Conservation (phyloP, 2,329 filamentous ascomycete species). For the Dendrostoma leiphaemia region DNA sequence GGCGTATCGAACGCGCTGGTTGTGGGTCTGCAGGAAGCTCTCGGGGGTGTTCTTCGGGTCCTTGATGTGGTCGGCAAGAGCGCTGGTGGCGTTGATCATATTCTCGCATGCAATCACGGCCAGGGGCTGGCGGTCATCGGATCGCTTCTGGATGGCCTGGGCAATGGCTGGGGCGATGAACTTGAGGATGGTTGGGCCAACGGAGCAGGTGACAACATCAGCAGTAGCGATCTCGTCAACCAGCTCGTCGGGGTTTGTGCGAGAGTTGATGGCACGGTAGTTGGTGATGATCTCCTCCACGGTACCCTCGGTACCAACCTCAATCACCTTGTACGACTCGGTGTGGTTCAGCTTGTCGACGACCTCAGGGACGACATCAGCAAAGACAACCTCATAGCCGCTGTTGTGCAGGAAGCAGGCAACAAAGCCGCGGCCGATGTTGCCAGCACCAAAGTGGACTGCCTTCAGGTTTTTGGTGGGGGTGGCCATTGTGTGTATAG, state of each 20-base stretch:
- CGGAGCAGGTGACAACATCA: slow-evolving; percentile 92
- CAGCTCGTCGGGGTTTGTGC: slow-evolving; percentile 76
- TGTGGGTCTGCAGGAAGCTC: slow-evolving; percentile 65
- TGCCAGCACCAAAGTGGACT: slow-evolving; percentile 83
- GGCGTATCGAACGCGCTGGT: slow-evolving; percentile 80
- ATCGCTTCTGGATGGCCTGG: slow-evolving; percentile 82
- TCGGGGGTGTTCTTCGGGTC: slow-evolving; percentile 68
- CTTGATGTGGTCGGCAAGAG: slow-evolving; percentile 78
- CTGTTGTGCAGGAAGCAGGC: slow-evolving; percentile 92
- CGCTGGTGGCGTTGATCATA: slow-evolving; percentile 90
- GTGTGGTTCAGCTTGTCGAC: slow-evolving; percentile 76
- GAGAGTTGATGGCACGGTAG: slow-evolving; percentile 96
- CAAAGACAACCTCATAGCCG: slow-evolving; percentile 93
- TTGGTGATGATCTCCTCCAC: slow-evolving; percentile 82
- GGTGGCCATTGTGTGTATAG: slow-evolving; percentile 36
- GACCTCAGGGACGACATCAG: slow-evolving; percentile 84
- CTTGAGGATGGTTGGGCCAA: slow-evolving; percentile 92
- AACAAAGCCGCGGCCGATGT: slow-evolving; percentile 84
- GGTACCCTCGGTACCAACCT: slow-evolving; percentile 84
- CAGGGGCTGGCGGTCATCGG: slow-evolving; percentile 62
- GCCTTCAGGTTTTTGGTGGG: slow-evolving; percentile 56
- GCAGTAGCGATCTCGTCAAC: slow-evolving; percentile 83
- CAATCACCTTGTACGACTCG: slow-evolving; percentile 84
- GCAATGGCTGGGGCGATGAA: slow-evolving; percentile 96
- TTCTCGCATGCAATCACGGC: slow-evolving; percentile 98